Evolutionary conservation across 139 green algal genomes (phyloP).

Genomic region (Chlorella sp.): DNA sequence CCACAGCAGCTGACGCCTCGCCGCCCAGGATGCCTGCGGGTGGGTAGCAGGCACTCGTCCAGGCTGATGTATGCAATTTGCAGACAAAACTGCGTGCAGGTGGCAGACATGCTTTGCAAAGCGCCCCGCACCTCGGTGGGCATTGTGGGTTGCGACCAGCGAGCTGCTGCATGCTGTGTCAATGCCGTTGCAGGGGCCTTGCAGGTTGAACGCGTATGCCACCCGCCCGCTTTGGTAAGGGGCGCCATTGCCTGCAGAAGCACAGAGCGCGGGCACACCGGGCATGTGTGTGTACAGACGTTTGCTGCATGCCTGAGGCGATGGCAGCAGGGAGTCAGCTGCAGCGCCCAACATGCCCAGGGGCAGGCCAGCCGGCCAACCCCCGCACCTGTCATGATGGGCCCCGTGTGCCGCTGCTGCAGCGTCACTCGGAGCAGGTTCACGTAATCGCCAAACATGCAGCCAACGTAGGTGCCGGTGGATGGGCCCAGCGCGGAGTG

Average conservation of each 20-base stretch:
- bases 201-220: conserved; percentile 58
- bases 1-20: conserved; percentile 32
- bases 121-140: conserved; percentile 7
- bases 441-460: conserved; percentile 58
- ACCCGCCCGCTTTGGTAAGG: conserved; percentile 54
- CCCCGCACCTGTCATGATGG: conserved; percentile 31
- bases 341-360: neutral
- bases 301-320: conserved; percentile 6
- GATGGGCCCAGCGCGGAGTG: neutral
- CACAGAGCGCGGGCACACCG: too few species aligned
- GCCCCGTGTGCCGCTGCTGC: conserved; percentile 24
- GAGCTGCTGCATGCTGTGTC: conserved; percentile 88
- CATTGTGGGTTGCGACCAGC: conserved; percentile 73
- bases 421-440: conserved; percentile 17
- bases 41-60: too few species aligned
- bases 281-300: neutral
- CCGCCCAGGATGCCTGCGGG: conserved; percentile 12
- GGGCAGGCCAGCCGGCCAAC: neutral
- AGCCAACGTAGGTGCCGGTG: conserved; percentile 51
- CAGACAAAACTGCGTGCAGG: conserved; percentile 41
- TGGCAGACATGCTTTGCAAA: conserved; percentile 63
- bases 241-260: conserved; percentile 48
- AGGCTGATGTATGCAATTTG: neutral
- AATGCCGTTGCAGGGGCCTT: conserved; percentile 71
- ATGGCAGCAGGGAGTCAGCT: neutral